Evolutionary conservation across 768 basidiomycete species (phyloP).

Genomic region (Mycena pura): DNA sequence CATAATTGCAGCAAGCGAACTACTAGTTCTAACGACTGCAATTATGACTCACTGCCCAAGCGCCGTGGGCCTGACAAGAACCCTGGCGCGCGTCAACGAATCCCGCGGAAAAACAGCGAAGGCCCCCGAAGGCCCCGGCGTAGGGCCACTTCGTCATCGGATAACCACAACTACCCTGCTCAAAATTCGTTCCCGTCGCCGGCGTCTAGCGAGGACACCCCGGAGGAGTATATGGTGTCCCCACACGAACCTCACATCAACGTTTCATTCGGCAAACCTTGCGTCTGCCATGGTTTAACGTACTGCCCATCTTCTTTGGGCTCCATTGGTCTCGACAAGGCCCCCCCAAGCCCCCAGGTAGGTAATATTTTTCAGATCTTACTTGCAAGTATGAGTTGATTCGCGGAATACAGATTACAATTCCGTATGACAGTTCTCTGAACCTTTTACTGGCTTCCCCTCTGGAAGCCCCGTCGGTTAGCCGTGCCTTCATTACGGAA

Average conservation of each 20-base stretch:
- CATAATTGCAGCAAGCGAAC: conserved; percentile 71
- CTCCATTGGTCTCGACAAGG: not conserved
- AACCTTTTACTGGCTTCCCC: conserved; percentile 24
- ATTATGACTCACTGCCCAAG: conserved; percentile 75
- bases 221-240: conserved; percentile 20
- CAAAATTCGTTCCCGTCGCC: conserved; percentile 24
- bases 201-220: conserved; percentile 25
- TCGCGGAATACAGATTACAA: conserved; percentile 23
- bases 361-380: conserved; percentile 4
- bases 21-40: conserved; percentile 54
- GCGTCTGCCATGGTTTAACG: conserved; percentile 39
- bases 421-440: conserved; percentile 13
- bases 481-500: conserved; percentile 35
- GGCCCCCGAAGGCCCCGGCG: conserved; percentile 42
- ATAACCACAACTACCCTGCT: not conserved
- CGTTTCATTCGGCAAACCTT: conserved; percentile 12
- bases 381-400: conserved; percentile 9
- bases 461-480: conserved; percentile 12
- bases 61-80: conserved; percentile 82
- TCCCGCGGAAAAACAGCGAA: conserved; percentile 48
- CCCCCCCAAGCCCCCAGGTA: conserved; percentile 15
- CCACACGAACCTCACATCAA: conserved; percentile 9
- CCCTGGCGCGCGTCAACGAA: conserved; percentile 80
- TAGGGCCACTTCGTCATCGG: conserved; percentile 35
- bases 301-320: conserved; percentile 32